Conservation (phyloP, 73 alveolate genomes). For the Breviolum minutum region DNA sequence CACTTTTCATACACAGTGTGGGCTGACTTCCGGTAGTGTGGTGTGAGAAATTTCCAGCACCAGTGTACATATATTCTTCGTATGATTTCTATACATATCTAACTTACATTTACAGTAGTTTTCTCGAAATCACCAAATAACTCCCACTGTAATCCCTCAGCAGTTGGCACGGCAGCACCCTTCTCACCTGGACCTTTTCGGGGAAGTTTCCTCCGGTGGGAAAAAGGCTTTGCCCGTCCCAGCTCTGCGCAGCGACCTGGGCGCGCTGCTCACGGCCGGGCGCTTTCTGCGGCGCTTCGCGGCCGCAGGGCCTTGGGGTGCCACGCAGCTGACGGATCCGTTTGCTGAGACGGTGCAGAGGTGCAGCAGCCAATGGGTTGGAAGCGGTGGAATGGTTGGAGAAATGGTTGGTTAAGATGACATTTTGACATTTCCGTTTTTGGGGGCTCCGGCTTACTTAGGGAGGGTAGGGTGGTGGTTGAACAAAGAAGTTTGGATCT, state of each 20-base stretch:
- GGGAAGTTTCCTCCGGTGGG: too few species aligned
- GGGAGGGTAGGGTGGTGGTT: background rate
- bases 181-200: too few species aligned
- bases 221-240: constrained; percentile 62
- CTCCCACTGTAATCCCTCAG: too few species aligned
- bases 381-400: background rate
- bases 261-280: constrained; percentile 59
- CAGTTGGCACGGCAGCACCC: too few species aligned
- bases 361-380: background rate
- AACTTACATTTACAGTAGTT: too few species aligned
- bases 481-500: background rate
- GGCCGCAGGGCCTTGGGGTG: constrained; percentile 38
- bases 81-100: too few species aligned
- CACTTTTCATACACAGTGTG: too few species aligned
- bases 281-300: constrained; percentile 46
- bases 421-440: background rate
- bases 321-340: constrained; percentile 59
- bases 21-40: too few species aligned
- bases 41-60: too few species aligned
- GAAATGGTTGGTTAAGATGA: background rate
- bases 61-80: too few species aligned
- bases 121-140: too few species aligned
- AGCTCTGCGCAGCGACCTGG: constrained; percentile 17
- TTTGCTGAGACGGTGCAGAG: constrained; percentile 16
- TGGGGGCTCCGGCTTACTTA: background rate